A percentile compares a stretch with the other conserved stretches of the same genome.
Conservation (phyloP, 1,139 yeast species). For the Tardiomyces depauwii region DNA sequence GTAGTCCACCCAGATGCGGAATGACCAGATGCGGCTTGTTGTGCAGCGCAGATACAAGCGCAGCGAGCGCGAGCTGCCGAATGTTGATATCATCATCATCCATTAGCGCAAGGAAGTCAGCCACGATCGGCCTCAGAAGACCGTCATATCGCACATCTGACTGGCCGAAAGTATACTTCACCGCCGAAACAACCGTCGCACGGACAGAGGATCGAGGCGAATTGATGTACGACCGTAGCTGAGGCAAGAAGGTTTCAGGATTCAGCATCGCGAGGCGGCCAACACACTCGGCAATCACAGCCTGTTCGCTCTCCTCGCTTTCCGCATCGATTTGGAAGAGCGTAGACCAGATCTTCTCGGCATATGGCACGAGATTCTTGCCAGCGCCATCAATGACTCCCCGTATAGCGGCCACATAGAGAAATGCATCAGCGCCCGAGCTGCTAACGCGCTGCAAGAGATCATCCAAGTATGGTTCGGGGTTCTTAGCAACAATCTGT, state of each 20-base stretch:
- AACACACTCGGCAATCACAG: slow-evolving; percentile 28
- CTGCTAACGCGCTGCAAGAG: slow-evolving; percentile 24
- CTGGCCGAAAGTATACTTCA: slow-evolving; percentile 25
- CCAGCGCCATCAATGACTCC: slow-evolving; percentile 25
- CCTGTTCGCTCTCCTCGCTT: slow-evolving; percentile 21
- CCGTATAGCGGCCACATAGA: slow-evolving; percentile 31
- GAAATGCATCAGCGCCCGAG: slow-evolving; percentile 18
- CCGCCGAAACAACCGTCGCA: slow-evolving; percentile 26
- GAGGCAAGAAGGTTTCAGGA: slow-evolving; percentile 21
- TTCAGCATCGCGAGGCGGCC: slow-evolving; percentile 24
- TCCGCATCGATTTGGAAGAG: slow-evolving; percentile 13
- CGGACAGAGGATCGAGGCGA: slow-evolving; percentile 16
- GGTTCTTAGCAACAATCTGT: slow-evolving; percentile 32
- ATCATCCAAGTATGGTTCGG: slow-evolving; percentile 26
- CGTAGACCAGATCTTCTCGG: slow-evolving; percentile 4
- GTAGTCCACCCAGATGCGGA: slow-evolving; percentile 37
- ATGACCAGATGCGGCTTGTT: slow-evolving; percentile 42
- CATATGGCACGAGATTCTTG: slow-evolving; percentile 1
- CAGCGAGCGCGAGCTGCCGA: slow-evolving; percentile 47
- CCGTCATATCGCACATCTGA: slow-evolving; percentile 15
- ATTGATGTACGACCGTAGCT: slow-evolving; percentile 14
- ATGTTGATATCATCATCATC: slow-evolving; percentile 20
- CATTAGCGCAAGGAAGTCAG: slow-evolving; percentile 28
- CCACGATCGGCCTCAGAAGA: slow-evolving; percentile 23
- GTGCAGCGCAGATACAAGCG: slow-evolving; percentile 50